A percentile compares a stretch with the other conserved stretches of the same genome.
phyloP scores from a whole-genome alignment of 306 rosid species.

The Pyrus pyrifolia region DNA sequence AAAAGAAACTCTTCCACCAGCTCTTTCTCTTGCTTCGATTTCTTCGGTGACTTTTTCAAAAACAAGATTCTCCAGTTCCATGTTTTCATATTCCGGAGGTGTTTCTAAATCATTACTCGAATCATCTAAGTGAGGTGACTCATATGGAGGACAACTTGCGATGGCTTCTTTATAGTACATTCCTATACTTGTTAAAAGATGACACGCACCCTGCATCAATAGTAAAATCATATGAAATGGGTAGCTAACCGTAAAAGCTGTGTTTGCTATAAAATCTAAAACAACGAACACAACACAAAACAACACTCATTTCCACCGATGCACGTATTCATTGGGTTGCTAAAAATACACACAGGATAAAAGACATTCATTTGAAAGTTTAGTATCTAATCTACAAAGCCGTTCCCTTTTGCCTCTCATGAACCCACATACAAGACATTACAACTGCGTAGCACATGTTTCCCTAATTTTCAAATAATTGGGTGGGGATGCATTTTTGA shows the following conservation, averaged over 20 bases:
- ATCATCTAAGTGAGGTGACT: constrained; percentile 53
- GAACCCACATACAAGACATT: neutral
- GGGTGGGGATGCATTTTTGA: neutral
- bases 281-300: neutral
- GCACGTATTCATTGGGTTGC: neutral
- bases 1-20: constrained; percentile 56
- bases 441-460: neutral
- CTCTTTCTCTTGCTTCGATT: constrained; percentile 75
- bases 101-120: constrained; percentile 71
- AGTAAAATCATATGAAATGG: constrained; percentile 14
- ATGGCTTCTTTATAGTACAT: constrained; percentile 68
- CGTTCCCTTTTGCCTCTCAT: neutral
- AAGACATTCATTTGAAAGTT: neutral
- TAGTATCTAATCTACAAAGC: neutral
- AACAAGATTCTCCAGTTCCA: constrained; percentile 88
- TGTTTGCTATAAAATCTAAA: neutral
- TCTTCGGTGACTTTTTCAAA: constrained; percentile 84
- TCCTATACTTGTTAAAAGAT: constrained; percentile 71
- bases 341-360: neutral
- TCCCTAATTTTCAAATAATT: neutral
- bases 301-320: neutral
- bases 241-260: neutral
- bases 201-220: constrained; percentile 71
- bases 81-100: constrained; percentile 68
- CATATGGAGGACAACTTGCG: constrained; percentile 53